Evolutionary conservation across 805 yeast species (phyloP), one percentile per base, ranked within the genome.

Genomic region (Metschnikowia lachancei): DNA sequence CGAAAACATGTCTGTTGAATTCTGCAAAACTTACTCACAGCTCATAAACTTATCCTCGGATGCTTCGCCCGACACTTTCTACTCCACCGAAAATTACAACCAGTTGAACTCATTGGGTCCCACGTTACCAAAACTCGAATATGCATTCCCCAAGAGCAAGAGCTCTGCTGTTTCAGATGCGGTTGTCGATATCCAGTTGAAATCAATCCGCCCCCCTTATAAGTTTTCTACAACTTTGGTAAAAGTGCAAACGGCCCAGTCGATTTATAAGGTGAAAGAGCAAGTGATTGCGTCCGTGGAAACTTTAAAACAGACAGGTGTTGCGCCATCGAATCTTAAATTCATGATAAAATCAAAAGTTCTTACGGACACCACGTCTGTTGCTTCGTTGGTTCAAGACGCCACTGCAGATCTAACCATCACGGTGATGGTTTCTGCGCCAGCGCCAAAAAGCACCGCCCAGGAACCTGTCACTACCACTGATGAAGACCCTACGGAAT

Each of bases 151-250:
- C 54, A 34, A 36, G 12, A 30, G 42, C n/a, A 22, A 38, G 5
- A 10, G 17, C 12, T 6, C 32, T 3, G 33, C 19, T 4, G 43
- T 34, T 10, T 7, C 30, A 2, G 45, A 43, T 10, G 29, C 45
- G 7, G 16, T 51, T 39, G 55, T 68, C 45, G 58, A 53, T 18
- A 55, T 74, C 41, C 53, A 60, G 17, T 72, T 87, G 60, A 84
- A 83, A 63, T 84, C 91, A 26, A 76, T 88, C 45, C 81, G 82
- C 56, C 78, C 84, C 4, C 95, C 95, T 5, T 65, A 54, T 58
- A 86, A 82, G 59, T 85, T 87, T 63, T 61, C 67, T 32, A 50
- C 59, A 4, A 61, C 50, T 32, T 53, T 72, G 45, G 33, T 32
- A 6, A 56, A 41, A 45, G 67, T 58, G 30, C 51, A 59, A 3